Conservation (phyloP, 148 eudicot genomes). For the Agrostemma githago region DNA sequence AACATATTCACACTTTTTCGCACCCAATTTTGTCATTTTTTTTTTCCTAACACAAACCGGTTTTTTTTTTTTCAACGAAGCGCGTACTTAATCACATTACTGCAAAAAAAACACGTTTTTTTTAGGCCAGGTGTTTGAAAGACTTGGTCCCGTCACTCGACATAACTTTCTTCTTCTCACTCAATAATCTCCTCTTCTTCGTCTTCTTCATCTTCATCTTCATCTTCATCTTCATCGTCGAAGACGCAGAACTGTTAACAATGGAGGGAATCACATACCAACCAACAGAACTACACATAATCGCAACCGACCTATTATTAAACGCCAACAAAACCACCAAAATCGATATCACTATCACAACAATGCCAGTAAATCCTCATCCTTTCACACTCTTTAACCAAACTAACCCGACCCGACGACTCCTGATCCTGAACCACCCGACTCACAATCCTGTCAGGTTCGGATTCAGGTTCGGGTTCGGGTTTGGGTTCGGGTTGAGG, state of each 20-base stretch:
- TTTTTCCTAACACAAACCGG: no score
- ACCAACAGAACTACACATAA: constrained; percentile 41
- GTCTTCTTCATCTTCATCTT: constrained; percentile 32
- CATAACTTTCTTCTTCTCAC: constrained; percentile 20
- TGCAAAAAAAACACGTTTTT: no score
- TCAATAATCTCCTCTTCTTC: constrained; percentile 23
- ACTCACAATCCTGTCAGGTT: no score
- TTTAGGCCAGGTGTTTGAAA: neutral
- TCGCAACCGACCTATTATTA: constrained; percentile 30
- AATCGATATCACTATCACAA: constrained; percentile 24
- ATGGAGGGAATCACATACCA: constrained; percentile 36
- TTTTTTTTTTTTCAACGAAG: no score
- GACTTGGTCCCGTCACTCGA: constrained; percentile 17
- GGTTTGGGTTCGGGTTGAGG: neutral
- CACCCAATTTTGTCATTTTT: no score
- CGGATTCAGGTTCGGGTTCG: no score
- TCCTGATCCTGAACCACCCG: no score
- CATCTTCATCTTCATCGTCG: constrained; percentile 9
- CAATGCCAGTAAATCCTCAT: no score
- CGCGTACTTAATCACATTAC: no score
- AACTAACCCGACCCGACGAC: no score
- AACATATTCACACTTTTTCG: no score
- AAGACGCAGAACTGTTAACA: neutral
- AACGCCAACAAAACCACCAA: constrained; percentile 28
- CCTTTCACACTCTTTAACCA: neutral